Base-by-base conservation (phyloP, 148 eudicot species). In the Cornus kousa region DNA sequence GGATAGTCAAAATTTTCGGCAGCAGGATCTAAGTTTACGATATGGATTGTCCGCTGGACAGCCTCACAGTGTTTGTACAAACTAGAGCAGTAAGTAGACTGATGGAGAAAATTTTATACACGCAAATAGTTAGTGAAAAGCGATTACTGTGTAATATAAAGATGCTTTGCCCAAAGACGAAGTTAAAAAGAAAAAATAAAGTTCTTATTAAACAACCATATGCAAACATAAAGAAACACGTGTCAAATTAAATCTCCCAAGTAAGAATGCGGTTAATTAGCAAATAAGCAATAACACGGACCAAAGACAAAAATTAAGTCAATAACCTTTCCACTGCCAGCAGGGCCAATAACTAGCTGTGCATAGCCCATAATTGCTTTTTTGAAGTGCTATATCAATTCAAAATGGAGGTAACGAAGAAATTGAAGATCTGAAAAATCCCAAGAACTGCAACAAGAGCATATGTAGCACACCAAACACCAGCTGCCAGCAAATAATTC, bases 1-100 rank as follows among this genome's bases (percentile, higher is more conserved):
- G 98, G 97, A 79, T 96, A 96, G 83, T 96, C 94, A 70, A 96
- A 96, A 68, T 88, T 83, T 83, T 95, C 98, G 0, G 99, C 99
- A 62, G 99, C 99, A 78, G 98, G 99, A 85, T 95, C 99, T 43
- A 95, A 82, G 81, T 96, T 96, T 68, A 96, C 91, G 60, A 96
- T 81, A 77, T 92, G 88, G 40, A 96, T 83, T 59, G 91, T 75
- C 66, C 98, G 88, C 20, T 87, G 77, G 76, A 85, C 66, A 23
- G 97, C 80, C 85, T 94, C 92, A 87, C 97, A 94, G 70, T 96
- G 95, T 76, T 86, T 88, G 77, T 84, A 83, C 87, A 96, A 88
- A 82, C 90, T 90, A 53, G 98, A 92, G 80, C 99, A 96, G 85
- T 96, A 96, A 4, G 99, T 96, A 77, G 99, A 96, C 86, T 89